Evolutionary conservation across 176 grass and related monocot genomes (phyloP).

Genomic region (Avena insularis): DNA sequence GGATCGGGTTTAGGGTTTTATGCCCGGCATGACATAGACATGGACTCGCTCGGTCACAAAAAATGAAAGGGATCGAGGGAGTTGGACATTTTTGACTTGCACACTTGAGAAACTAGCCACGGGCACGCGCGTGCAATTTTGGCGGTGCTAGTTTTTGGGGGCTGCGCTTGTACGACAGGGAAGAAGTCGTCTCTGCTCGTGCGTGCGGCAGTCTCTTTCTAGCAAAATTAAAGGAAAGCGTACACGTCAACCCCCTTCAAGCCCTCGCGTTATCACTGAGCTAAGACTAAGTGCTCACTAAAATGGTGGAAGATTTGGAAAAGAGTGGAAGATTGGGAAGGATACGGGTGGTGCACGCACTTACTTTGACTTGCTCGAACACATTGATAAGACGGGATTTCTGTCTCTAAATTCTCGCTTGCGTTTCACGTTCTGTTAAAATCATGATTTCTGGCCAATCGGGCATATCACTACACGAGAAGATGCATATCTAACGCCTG

Average conservation of each 20-base stretch:
- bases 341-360: neutral
- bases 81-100: neutral
- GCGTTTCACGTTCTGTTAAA: too few species aligned
- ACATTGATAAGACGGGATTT: too few species aligned
- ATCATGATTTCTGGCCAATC: too few species aligned
- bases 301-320: neutral
- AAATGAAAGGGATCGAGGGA: neutral
- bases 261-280: neutral
- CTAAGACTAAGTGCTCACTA: neutral
- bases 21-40: neutral
- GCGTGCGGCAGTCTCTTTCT: slow-evolving; percentile 21
- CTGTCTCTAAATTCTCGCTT: too few species aligned
- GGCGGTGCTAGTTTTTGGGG: neutral
- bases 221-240: neutral
- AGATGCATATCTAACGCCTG: too few species aligned
- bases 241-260: neutral
- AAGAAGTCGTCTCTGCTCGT: neutral
- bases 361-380: too few species aligned
- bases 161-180: neutral
- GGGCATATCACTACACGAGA: too few species aligned
- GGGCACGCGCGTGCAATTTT: neutral
- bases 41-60: neutral
- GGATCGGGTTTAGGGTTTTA: too few species aligned
- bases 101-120: neutral
- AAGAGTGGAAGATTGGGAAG: neutral